These are phyloP conservation scores for Prosopis cineraria DNA, from an alignment of 306 rosid genomes.

Conservation along the genomic window DNA sequence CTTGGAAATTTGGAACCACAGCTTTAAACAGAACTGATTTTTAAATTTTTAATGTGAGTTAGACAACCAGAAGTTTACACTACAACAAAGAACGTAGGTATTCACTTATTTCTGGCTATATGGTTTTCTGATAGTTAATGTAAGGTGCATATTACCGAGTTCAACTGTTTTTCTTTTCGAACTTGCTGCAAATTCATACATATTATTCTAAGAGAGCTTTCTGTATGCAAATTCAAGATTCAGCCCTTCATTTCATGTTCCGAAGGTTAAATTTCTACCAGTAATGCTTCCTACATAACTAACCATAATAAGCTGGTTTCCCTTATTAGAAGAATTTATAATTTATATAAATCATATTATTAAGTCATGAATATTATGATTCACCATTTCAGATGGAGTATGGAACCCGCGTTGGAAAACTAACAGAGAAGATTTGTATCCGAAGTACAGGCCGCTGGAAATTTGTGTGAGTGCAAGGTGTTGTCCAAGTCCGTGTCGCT, in stretches of 20 bases:
- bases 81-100: too few species aligned
- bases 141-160: background rate
- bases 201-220: constrained; percentile 3
- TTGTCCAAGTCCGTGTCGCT: too few species aligned
- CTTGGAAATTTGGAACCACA: background rate
- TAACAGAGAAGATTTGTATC: background rate
- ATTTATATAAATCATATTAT: background rate
- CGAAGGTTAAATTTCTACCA: background rate
- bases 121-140: background rate
- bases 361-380: too few species aligned
- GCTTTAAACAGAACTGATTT: background rate
- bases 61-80: too few species aligned
- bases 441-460: background rate
- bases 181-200: background rate
- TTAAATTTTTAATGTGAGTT: too few species aligned
- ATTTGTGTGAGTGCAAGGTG: too few species aligned
- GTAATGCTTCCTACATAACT: background rate
- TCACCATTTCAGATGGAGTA: too few species aligned
- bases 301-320: background rate
- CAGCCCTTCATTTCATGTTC: background rate
- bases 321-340: background rate
- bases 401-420: too few species aligned
- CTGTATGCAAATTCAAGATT: background rate
- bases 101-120: background rate
- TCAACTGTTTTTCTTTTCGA: constrained; percentile 8